Base-by-base conservation (phyloP, 371 early-diverging fungal species). In the Aphelidium insulamus region DNA sequence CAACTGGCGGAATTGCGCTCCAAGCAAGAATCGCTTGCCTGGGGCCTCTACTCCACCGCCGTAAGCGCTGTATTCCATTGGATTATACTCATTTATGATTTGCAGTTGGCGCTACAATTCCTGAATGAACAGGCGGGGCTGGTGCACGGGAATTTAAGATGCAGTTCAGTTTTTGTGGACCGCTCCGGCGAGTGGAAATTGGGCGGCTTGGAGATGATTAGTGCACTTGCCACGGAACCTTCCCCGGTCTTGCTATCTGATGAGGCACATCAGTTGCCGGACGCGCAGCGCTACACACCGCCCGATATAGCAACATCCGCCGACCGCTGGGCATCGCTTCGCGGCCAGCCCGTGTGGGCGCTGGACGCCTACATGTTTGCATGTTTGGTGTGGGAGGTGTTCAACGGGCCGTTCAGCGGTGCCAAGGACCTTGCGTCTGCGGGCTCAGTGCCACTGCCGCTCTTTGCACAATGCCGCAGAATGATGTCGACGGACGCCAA, bases 151-250 rank as follows among this genome's bases (percentile, higher is more conserved):
- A 80, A 77, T 52, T 45, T 94, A 18, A 58, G 67, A 6, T 44
- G 69, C 4, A 53, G 62, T 2, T 77, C 85, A 1, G 70, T 94
- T 32, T 88, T 72, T 46, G 69, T 70, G 21, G 86, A 79, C 20
- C 61, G 63, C 35, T 76, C 82, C 3, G 86, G 88, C 25, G 95
- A 94, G 49, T 94, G 90, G 90, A 81, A 75, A 40, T 52, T 92
- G 20, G 83, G 80, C 12, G 87, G 87, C 2, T 63, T 86, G 36
- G 94, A 92, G 39, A 38, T 77, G 10, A 40, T 81, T 8, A 62
- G 73, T 20, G 68, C 70, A 3, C 46, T 73, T 40, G 64, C 70
- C 30, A 81, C 77, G 33, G 75, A 75, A 30, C 57, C 59, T 30
- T 71, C 73, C 0, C 50, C 69, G 11, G 54, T 78, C 18, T 41